phyloP scores from a whole-genome alignment of 495 filamentous ascomycete genomes.

The Xylaria sp. region DNA sequence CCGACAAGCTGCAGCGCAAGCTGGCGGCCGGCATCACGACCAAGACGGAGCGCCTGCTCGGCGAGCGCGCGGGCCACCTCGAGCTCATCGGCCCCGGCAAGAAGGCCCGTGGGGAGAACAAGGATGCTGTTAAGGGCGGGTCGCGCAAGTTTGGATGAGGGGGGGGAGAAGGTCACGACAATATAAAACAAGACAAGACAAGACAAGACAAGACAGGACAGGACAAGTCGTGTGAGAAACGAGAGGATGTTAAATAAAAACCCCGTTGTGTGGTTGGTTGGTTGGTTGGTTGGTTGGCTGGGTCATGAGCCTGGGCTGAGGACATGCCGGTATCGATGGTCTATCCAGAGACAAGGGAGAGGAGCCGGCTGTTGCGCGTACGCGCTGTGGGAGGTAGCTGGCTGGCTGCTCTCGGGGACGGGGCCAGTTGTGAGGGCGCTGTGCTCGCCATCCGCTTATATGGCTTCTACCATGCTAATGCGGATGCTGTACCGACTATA shows the following conservation, averaged over 20 bases:
- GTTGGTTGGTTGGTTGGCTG: too few species aligned
- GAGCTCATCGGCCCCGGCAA: constrained; percentile 57
- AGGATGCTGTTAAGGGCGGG: constrained; percentile 47
- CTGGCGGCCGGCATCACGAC: constrained; percentile 50
- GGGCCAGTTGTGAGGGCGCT: background rate
- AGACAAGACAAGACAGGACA: too few species aligned
- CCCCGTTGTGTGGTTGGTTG: too few species aligned
- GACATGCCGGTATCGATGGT: too few species aligned
- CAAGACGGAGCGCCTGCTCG: constrained; percentile 55
- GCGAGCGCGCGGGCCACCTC: constrained; percentile 55
- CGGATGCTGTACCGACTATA: background rate
- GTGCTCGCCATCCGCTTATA: background rate
- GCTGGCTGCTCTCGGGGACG: background rate
- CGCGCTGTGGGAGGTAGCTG: background rate
- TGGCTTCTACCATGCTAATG: background rate
- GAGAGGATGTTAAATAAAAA: too few species aligned
- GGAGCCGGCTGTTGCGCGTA: background rate
- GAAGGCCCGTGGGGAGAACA: constrained; percentile 38
- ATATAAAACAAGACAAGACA: background rate
- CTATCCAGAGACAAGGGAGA: too few species aligned
- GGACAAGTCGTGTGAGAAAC: too few species aligned
- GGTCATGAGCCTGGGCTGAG: too few species aligned
- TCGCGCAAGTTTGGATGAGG: constrained; percentile 59
- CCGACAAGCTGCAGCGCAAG: constrained; percentile 53
- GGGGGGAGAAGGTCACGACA: background rate